phyloP scores from a whole-genome alignment of 768 basidiomycete species.

The Naganishia vaughanmartiniae region DNA sequence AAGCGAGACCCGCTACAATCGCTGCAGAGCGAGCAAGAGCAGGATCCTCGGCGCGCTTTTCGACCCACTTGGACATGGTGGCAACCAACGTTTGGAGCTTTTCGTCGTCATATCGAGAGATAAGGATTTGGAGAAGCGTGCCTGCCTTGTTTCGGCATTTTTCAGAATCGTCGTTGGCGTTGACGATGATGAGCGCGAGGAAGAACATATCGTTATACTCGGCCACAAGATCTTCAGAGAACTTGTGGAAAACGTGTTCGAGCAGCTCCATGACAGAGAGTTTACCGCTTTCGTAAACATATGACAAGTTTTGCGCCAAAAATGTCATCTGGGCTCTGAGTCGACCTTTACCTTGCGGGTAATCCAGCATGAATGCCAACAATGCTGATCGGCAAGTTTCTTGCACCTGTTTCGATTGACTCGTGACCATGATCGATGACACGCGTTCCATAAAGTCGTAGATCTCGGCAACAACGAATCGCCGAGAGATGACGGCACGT shows the following conservation, averaged over 20 bases:
- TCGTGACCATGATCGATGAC: slow-evolving; percentile 87
- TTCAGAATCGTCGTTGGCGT: slow-evolving; percentile 89
- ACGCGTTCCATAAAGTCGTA: slow-evolving; percentile 96
- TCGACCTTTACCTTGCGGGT: slow-evolving; percentile 91
- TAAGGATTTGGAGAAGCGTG: slow-evolving; percentile 72
- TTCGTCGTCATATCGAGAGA: slow-evolving; percentile 65
- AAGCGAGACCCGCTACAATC: slow-evolving; percentile 76
- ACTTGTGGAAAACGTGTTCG: slow-evolving; percentile 77
- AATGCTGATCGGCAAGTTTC: slow-evolving; percentile 84
- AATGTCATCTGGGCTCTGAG: slow-evolving; percentile 84
- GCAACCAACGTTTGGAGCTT: slow-evolving; percentile 62
- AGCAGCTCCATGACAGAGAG: slow-evolving; percentile 91
- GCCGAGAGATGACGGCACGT: slow-evolving; percentile 82
- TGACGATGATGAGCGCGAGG: slow-evolving; percentile 81
- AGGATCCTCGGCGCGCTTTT: slow-evolving; percentile 61
- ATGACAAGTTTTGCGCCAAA: slow-evolving; percentile 86
- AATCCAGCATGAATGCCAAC: slow-evolving; percentile 92
- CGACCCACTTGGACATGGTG: slow-evolving; percentile 74
- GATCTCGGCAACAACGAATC: slow-evolving; percentile 90
- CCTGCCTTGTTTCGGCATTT: slow-evolving; percentile 87
- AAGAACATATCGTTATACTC: slow-evolving; percentile 88
- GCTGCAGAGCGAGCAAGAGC: slow-evolving; percentile 70
- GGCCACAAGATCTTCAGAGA: slow-evolving; percentile 62
- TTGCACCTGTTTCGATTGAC: slow-evolving; percentile 83
- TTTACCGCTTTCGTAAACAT: slow-evolving; percentile 83